These are phyloP conservation scores for Leccinum ochraceum DNA, from an alignment of 768 basidiomycete species.

Conservation along the genomic window DNA sequence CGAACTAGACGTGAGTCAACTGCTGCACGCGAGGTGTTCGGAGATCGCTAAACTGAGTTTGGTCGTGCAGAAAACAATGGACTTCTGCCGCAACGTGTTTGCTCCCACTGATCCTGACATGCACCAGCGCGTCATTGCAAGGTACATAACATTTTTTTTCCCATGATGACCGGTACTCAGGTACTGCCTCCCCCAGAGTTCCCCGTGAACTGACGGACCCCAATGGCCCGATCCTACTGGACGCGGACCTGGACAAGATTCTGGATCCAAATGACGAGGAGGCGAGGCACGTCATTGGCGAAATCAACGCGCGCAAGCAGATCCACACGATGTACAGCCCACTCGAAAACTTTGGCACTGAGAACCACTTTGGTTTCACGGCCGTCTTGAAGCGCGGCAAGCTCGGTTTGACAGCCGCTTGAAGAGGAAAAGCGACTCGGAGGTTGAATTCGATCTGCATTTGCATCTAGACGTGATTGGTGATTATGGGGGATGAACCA, in stretches of 20 bases:
- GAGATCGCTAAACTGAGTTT: not conserved
- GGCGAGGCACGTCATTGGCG: slow-evolving; percentile 8
- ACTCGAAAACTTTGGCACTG: slow-evolving; percentile 9
- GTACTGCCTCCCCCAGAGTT: not conserved
- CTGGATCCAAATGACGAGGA: slow-evolving; percentile 11
- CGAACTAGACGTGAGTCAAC: slow-evolving; percentile 4
- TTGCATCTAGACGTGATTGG: not conserved
- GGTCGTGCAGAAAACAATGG: slow-evolving; percentile 11
- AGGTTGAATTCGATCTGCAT: not conserved
- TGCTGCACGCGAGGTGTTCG: not conserved
- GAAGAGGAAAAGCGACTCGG: not conserved
- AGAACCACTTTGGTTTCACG: slow-evolving; percentile 15
- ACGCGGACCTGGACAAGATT: not conserved
- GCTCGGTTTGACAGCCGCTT: slow-evolving; percentile 1
- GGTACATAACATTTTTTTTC: not conserved
- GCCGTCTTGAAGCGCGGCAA: slow-evolving; percentile 7
- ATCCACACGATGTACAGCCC: slow-evolving; percentile 19
- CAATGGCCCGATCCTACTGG: not conserved
- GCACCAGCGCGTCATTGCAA: slow-evolving; percentile 1
- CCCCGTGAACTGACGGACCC: slow-evolving; percentile 1
- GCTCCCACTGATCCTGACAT: slow-evolving; percentile 9
- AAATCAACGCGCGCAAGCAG: slow-evolving; percentile 20
- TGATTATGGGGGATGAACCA: not conserved
- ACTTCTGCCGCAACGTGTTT: slow-evolving; percentile 8
- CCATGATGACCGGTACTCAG: not conserved